These are phyloP conservation scores for Ogataea polymorpha DNA, from an alignment of 805 yeast species.

Conservation along the genomic window DNA sequence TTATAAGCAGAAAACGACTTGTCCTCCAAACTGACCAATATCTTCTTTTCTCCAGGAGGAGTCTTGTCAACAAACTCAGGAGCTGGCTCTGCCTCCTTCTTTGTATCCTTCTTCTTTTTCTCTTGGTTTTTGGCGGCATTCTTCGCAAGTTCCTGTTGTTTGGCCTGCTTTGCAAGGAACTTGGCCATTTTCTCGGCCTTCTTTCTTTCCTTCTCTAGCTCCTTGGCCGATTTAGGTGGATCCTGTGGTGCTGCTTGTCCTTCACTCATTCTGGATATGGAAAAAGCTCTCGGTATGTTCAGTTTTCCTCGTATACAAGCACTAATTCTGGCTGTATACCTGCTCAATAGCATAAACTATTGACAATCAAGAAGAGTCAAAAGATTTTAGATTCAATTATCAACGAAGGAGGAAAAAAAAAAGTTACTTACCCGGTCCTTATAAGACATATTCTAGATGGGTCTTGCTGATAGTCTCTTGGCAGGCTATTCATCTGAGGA, in stretches of 20 bases:
- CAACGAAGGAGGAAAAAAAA: constrained; percentile 3
- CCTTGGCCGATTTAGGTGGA: constrained; percentile 57
- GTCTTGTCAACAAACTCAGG: constrained; percentile 89
- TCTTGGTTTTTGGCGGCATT: constrained; percentile 41
- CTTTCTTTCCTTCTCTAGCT: constrained; percentile 63
- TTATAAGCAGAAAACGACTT: constrained; percentile 92
- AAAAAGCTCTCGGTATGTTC: constrained; percentile 11
- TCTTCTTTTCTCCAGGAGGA: constrained; percentile 85
- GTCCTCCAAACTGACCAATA: constrained; percentile 81
- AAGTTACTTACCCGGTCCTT: constrained; percentile 7
- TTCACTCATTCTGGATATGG: constrained; percentile 26
- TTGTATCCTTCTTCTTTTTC: constrained; percentile 63
- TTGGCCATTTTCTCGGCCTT: constrained; percentile 55
- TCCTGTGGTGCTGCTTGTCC: constrained; percentile 20
- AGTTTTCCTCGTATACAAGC: constrained; percentile 11
- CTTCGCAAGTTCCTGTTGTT: constrained; percentile 59
- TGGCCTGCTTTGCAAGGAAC: constrained; percentile 77
- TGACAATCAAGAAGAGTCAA: constrained; percentile 7
- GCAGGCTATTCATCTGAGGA: constrained; percentile 40
- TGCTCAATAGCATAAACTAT: constrained; percentile 27
- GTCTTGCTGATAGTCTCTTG: constrained; percentile 41
- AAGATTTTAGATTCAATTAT: constrained; percentile 2
- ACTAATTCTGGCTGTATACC: constrained; percentile 14
- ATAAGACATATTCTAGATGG: constrained; percentile 19
- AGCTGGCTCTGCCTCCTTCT: constrained; percentile 65